Base-by-base conservation (phyloP, 805 yeast species). In the Wickerhamiella alocasiicola region DNA sequence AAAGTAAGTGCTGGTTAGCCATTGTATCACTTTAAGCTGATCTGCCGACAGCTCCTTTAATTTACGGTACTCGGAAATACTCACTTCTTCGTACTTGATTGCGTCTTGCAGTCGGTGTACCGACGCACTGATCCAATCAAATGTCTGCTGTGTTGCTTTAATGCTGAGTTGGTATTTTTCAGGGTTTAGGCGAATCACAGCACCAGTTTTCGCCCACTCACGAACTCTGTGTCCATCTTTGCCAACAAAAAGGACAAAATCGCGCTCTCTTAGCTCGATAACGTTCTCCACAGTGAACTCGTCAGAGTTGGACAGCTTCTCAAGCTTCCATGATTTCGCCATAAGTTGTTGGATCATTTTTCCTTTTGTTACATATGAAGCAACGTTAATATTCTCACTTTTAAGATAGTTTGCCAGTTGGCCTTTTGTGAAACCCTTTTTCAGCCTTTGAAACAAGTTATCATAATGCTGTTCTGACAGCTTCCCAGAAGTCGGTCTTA, bases 111-210 rank as follows among this genome's bases (percentile, higher is more conserved):
- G 23, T 9, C 41, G 17, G 24, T 32, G 44, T 34, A 69, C 50
- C n/a, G 62, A 57, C 24, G 71, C 63, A 41, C 60, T 57, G 16
- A 72, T 70, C 58, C 67, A 70, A 19, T 60, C 56, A 27, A 64
- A 56, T 27, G 70, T 71, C 16, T 53, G 46, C 5, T 54, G 57
- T 0, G 71, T 63, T 6, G 72, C 69, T n/a, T 55, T 45, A 12
- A 71, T 56, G 7, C 56, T 46, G 15, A 71, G 56, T 25, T 55
- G 58, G 21, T 46, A 48, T 13, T 52, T 54, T 5, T 52, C 54
- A 1, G 64, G 51, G 29, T 57, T 59, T 27, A 69, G 59, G 4
- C 56, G 46, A 26, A 70, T 55, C 35, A 55, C 50, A 3, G 66
- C 63, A 1, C 73, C 74, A 1, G 62, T 56, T 36, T 65, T 52